Evolutionary conservation across 176 grass and related monocot genomes (phyloP).

Genomic region (Cocos nucifera): DNA sequence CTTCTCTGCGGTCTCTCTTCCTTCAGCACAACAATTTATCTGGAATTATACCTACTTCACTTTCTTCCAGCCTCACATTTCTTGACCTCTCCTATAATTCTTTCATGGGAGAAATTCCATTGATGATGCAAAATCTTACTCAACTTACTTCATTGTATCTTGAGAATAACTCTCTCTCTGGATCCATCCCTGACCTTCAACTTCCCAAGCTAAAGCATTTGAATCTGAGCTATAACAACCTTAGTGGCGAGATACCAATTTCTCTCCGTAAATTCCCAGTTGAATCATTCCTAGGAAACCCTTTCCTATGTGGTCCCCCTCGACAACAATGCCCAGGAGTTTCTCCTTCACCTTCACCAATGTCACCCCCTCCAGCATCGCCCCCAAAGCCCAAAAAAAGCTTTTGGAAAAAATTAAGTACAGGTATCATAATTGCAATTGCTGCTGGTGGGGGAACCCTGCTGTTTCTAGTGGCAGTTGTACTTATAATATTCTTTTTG

Average conservation of each 20-base stretch:
- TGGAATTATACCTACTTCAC: conserved; percentile 6
- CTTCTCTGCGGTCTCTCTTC: conserved; percentile 8
- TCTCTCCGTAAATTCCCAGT: conserved; percentile 1
- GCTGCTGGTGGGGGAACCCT: conserved; percentile 4
- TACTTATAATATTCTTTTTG: not conserved
- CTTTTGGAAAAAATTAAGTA: conserved; percentile 5
- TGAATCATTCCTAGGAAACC: not conserved
- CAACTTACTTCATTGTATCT: conserved; percentile 7
- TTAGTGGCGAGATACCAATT: conserved; percentile 2
- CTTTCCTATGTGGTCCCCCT: conserved; percentile 4
- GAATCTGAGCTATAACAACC: conserved; percentile 6
- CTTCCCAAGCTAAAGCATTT: conserved; percentile 6
- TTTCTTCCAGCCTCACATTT: conserved; percentile 6
- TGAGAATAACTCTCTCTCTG: conserved; percentile 9
- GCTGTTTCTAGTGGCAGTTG: conserved; percentile 1
- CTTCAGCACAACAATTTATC: conserved; percentile 16
- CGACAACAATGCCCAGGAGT: conserved; percentile 2
- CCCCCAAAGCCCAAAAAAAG: conserved; percentile 5
- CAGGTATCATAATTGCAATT: conserved; percentile 2
- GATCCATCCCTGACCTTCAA: conserved; percentile 5
- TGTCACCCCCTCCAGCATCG: not conserved
- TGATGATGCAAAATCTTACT: conserved; percentile 4
- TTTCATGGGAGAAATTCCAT: conserved; percentile 3
- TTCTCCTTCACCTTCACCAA: not conserved
- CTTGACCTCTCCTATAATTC: conserved; percentile 12